Evolutionary conservation across 495 filamentous ascomycete species (phyloP), one percentile per base, ranked within the genome.

Genomic region (Penicillium lividum): DNA sequence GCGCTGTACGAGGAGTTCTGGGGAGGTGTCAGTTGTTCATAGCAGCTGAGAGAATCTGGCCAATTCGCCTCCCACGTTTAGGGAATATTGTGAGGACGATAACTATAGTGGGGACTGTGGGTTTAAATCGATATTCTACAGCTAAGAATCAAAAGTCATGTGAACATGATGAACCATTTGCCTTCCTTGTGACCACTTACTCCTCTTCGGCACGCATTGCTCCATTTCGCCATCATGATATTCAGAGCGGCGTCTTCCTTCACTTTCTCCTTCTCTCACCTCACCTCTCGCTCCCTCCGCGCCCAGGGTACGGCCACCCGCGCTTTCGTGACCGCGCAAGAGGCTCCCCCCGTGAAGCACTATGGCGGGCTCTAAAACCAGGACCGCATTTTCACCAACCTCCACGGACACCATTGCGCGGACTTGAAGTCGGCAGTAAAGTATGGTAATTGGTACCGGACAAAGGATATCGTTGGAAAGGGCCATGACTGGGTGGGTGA

Each of bases 361-460:
- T 89, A 92, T 77, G 92, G 94, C 67, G 90, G 90, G 51, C 82
- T 98, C 53, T 85, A 83, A 70, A 95, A 98, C 73, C 92, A 98
- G 79, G 94, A 98, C 70, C 85, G 94, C 63, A 98, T 98, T 79
- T 98, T 98, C 78, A 92, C 93, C 77, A 98, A 98, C 77, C 86
- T 98, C 18, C 98, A 98, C 78, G 86, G 89, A 59, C 91, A 94
- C 66, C 92, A 89, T 82, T 90, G 90, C 30, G 80, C 89, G 44
- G 93, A 97, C 78, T 76, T 98, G 55, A 92, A 93, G 81, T 87
- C 82, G 59, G 91, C 94, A n/a, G 91, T 89, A 90, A 96, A 96
- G 79, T 96, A 93, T 82, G 94, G 94, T 65, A 94, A 98, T 74
- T 98, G 94, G 94, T 83, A 98, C 78, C 96, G 93, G 82, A 98